Conservation (phyloP, 2,329 filamentous ascomycete genomes). For the Fusarium odoratissimum region DNA sequence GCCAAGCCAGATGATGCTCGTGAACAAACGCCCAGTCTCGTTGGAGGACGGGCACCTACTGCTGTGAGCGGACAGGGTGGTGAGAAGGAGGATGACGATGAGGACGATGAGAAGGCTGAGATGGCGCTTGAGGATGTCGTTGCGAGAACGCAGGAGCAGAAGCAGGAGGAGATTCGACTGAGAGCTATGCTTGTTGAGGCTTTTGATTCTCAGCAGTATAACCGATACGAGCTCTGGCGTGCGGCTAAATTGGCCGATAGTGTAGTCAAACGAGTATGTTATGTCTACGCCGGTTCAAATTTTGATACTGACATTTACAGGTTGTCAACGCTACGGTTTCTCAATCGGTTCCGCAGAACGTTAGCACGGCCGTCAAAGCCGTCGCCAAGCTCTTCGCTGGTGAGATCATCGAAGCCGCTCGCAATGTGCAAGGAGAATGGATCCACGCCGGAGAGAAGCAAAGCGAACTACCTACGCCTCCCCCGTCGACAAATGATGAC, state of each 20-base stretch:
- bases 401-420: slow-evolving; percentile 78
- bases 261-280: slow-evolving; percentile 73
- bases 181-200: slow-evolving; percentile 71
- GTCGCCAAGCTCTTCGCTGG: slow-evolving; percentile 83
- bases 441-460: slow-evolving; percentile 69
- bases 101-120: slow-evolving; percentile 67
- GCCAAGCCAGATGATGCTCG: slow-evolving; percentile 57
- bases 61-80: slow-evolving; percentile 58
- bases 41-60: slow-evolving; percentile 55
- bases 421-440: slow-evolving; percentile 79
- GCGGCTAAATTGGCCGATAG: slow-evolving; percentile 75
- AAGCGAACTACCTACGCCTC: slow-evolving; percentile 61
- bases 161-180: slow-evolving; percentile 69
- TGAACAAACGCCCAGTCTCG: slow-evolving; percentile 59
- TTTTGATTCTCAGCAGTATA: slow-evolving; percentile 74
- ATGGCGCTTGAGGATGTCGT: slow-evolving; percentile 69
- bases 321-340: slow-evolving; percentile 85
- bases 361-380: slow-evolving; percentile 79
- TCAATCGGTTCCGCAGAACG: slow-evolving; percentile 78
- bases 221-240: slow-evolving; percentile 77
- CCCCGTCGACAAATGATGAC: slow-evolving; percentile 49
- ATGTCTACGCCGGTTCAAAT: background rate
- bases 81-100: slow-evolving; percentile 65
- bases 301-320: slow-evolving; percentile 49
- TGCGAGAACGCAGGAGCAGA: slow-evolving; percentile 73